Evolutionary conservation across 306 rosid genomes (phyloP), one percentile per base, ranked within the genome.

Genomic region (Vigna angularis): DNA sequence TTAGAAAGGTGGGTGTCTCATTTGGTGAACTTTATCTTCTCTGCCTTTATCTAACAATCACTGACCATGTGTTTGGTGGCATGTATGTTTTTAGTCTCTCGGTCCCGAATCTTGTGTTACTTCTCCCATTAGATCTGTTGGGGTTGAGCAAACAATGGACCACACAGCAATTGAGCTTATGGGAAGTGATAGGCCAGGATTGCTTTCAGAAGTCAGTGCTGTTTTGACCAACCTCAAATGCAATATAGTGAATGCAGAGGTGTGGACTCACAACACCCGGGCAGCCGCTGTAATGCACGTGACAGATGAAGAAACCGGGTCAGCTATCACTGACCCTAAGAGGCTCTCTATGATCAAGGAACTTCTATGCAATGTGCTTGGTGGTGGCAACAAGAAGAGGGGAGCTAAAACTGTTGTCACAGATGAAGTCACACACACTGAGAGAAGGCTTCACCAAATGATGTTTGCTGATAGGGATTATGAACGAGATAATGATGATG

Each of bases 391-490:
- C 83, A 92, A 73, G 75, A 73, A 81, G 76, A 78, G 88, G 71
- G 88, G 87, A 50, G 94, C 97, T 9, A 92, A 89, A 83, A 94
- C 97, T 48, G 90, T 86, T 59, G 92, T 92, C 49, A 79, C 97
- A 50, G 95, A 89, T 56, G 89, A 72, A 53, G 85, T 53, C 51
- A 94, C 94, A 0, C 98, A 94, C 66, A 89, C 96, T 2, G 97
- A 89, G 12, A 83, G 98, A 74, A 83, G 98, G 84, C 97, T 94
- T 83, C 98, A 94, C 83, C 98, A 94, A 84, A 90, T 94, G 95
- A 89, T 94, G 98, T 94, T 94, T 87, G 97, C 90, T 11, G 98
- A 90, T 77, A 87, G 98, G 76, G 98, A 94, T 78, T 94, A 92
- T 13, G 98, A 87, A 38, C 82, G 92, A 18, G 83, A 74, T 1